Percentiles rank a stretch among this genome's conserved stretches.
Conservation (phyloP, 495 filamentous ascomycete species). For the Aspergillus avenaceus region DNA sequence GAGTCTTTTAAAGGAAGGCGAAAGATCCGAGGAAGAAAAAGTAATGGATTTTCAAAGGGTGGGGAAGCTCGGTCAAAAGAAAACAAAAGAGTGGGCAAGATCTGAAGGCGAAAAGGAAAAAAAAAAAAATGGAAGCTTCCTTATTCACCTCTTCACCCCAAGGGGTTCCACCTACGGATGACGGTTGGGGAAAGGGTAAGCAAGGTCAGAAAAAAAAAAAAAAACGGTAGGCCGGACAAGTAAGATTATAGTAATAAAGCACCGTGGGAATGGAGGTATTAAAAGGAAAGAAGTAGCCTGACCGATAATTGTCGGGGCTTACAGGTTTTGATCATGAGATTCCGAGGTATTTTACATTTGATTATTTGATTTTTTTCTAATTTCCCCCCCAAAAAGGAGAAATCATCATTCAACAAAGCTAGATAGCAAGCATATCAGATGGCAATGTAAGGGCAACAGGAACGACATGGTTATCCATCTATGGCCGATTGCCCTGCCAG, state of each 20-base stretch:
- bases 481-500: neutral
- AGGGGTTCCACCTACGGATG: constrained; percentile 17
- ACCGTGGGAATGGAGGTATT: constrained; percentile 3
- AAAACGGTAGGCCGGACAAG: constrained; percentile 9
- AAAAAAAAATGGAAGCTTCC: constrained; percentile 11
- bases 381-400: no score
- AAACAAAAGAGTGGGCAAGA: constrained; percentile 8
- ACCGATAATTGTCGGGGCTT: neutral
- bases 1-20: neutral
- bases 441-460: neutral
- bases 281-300: constrained; percentile 10
- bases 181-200: constrained; percentile 26
- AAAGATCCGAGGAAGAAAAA: constrained; percentile 4
- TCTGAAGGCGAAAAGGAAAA: constrained; percentile 8
- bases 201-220: no score
- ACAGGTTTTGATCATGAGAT: constrained; percentile 28
- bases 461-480: neutral
- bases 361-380: no score
- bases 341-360: constrained; percentile 24
- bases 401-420: neutral
- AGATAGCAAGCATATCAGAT: neutral
- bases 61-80: no score
- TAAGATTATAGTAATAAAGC: constrained; percentile 1
- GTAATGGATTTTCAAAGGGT: constrained; percentile 1
- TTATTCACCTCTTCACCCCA: constrained; percentile 6